phyloP scores from a whole-genome alignment of 306 rosid species.

The Trifolium pratense region DNA sequence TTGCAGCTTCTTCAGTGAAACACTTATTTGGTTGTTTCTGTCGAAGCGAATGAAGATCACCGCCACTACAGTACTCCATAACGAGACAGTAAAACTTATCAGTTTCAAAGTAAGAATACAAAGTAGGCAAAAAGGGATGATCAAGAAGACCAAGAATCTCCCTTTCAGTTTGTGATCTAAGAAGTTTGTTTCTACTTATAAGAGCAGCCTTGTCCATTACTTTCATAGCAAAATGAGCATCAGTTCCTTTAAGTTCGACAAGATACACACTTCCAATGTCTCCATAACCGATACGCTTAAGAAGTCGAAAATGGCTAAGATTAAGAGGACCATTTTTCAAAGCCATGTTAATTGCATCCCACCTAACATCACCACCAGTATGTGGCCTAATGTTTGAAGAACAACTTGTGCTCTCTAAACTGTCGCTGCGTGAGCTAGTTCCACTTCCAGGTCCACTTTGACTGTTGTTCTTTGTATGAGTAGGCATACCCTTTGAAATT shows the following conservation, averaged over 20 bases:
- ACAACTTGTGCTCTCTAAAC: conserved; percentile 69
- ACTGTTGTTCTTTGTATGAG: conserved; percentile 41
- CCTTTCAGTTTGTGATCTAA: conserved; percentile 84
- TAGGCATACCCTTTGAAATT: conserved; percentile 38
- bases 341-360: conserved; percentile 75
- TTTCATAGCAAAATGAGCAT: conserved; percentile 79
- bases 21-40: conserved; percentile 89
- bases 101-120: conserved; percentile 83
- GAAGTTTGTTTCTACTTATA: conserved; percentile 80
- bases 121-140: conserved; percentile 90
- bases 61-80: conserved; percentile 94
- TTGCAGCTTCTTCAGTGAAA: conserved; percentile 89
- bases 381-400: conserved; percentile 71
- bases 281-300: conserved; percentile 84
- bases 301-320: conserved; percentile 75
- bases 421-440: conserved; percentile 60
- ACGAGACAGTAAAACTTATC: conserved; percentile 83
- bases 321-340: conserved; percentile 58
- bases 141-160: conserved; percentile 96
- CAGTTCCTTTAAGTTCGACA: conserved; percentile 70
- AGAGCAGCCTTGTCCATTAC: conserved; percentile 92
- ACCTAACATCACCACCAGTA: conserved; percentile 84
- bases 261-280: conserved; percentile 89
- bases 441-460: conserved; percentile 46
- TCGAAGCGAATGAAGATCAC: conserved; percentile 87